Base-by-base conservation (phyloP, 176 grass and related monocot species). In the Bromus sterilis region DNA sequence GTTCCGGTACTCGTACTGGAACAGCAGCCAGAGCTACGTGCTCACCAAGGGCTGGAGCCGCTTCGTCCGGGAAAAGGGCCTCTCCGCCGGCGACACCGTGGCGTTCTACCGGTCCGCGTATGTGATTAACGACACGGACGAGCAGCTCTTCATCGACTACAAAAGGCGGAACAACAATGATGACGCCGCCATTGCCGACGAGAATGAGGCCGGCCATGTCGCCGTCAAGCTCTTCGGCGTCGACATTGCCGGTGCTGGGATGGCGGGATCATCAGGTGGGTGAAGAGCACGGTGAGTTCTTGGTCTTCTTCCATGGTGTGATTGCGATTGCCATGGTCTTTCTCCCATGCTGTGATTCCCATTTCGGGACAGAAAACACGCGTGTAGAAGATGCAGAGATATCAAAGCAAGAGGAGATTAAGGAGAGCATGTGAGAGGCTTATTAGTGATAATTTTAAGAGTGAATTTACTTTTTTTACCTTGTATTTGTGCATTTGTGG, bases 21-120 rank as follows among this genome's bases (percentile, higher is more conserved):
- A 87, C 64, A 97, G 91, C 77, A 97, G 91, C 86, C 94, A 97
- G 87, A 97, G 94, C 80, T 97, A 97, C 77, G 91, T 97, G 62
- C 85, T 97, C 24, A 97, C 94, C 35, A 97, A 92, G 63, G 94
- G 94, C 1, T 97, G 94, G 94, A 94, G 89, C 89, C 85, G 87
- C 16, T 97, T 93, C 70, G 94, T 97, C 78, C 49, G 88, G 83
- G 94, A 97, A 78, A 97, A 97, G 86, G 77, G 82, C 0, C 87
- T 96, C 61, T 71, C 79, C 4, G 80, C 93, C 8, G 93, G 93
- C 14, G 90, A 95, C 90, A 14, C 33, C 34, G 44, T 76, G 11
- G 30, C 9, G 7, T 76, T 67, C 60, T 71, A n/a, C 13, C 28
- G 5, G 13, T 64, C 84, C 1, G 16, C 39, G 44, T 72, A 76